These are phyloP conservation scores for Climacium dendroides DNA, from an alignment of 225 moss, liverwort and hornwort species.

Conservation along the genomic window DNA sequence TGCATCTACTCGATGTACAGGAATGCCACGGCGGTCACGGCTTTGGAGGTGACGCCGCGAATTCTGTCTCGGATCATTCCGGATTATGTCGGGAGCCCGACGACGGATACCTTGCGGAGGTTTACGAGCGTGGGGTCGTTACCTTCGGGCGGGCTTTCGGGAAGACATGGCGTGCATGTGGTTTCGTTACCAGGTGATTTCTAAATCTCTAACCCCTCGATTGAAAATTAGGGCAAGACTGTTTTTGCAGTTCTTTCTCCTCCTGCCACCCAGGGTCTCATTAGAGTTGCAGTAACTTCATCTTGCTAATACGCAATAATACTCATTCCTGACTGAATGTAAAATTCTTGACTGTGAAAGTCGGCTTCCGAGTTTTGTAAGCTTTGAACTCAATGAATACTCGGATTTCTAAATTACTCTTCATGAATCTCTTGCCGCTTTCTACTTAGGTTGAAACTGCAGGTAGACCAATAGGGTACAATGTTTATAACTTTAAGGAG, in stretches of 20 bases:
- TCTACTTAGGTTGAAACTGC: not conserved
- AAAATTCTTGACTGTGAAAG: not conserved
- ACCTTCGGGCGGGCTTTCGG: constrained; percentile 54
- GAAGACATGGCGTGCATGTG: constrained; percentile 67
- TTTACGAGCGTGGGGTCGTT: constrained; percentile 72
- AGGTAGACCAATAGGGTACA: not conserved
- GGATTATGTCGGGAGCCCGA: constrained; percentile 95
- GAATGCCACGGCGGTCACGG: constrained; percentile 89
- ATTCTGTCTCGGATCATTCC: constrained; percentile 68
- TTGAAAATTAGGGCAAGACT: not conserved
- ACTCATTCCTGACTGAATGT: not conserved
- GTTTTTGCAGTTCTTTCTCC: not conserved
- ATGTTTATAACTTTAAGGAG: not conserved
- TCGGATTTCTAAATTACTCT: not conserved
- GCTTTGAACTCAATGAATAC: not conserved
- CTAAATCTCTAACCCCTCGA: not conserved
- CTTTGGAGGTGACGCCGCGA: constrained; percentile 83
- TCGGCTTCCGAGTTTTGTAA: not conserved
- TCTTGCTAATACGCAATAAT: not conserved
- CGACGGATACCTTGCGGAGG: constrained; percentile 70
- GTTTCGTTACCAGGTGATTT: constrained; percentile 55
- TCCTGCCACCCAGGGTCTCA: not conserved
- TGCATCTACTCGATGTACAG: constrained; percentile 70
- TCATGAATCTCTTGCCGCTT: not conserved
- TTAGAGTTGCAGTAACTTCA: not conserved